Evolutionary conservation across 345 rosid genomes (phyloP).

Genomic region (Aegle marmelos): DNA sequence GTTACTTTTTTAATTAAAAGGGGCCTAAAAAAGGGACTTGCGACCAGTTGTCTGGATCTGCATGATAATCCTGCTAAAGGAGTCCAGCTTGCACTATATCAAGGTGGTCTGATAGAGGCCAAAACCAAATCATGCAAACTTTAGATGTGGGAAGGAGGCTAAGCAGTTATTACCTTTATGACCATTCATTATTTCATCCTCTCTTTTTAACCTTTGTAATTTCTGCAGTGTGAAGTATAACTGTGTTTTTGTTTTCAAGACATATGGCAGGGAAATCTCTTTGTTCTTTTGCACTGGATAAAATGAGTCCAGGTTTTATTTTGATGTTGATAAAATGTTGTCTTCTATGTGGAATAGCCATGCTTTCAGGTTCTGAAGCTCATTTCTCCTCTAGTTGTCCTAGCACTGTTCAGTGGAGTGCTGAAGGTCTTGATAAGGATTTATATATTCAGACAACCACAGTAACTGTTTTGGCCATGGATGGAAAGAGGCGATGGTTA

Average conservation of each 20-base stretch:
- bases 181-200: not conserved
- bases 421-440: constrained; percentile 92
- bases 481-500: constrained; percentile 97
- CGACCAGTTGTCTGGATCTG: not conserved
- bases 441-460: constrained; percentile 73
- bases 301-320: not conserved
- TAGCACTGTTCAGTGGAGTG: constrained; percentile 64
- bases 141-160: not conserved
- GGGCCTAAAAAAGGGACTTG: not conserved
- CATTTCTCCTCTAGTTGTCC: constrained; percentile 48
- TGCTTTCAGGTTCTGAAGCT: constrained; percentile 59
- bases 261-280: not conserved
- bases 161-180: not conserved
- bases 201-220: not conserved
- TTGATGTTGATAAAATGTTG: not conserved
- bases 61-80: not conserved
- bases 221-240: not conserved
- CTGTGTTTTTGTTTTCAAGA: not conserved
- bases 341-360: not conserved
- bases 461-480: constrained; percentile 97
- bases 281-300: constrained; percentile 1
- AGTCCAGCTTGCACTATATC: not conserved
- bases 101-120: not conserved
- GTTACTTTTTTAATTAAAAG: not conserved
- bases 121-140: not conserved